A percentile compares a stretch with the other conserved stretches of the same genome.
Evolutionary conservation across 2,329 filamentous ascomycete species (phyloP).

Genomic region (Ophiosphaerella herpotricha): DNA sequence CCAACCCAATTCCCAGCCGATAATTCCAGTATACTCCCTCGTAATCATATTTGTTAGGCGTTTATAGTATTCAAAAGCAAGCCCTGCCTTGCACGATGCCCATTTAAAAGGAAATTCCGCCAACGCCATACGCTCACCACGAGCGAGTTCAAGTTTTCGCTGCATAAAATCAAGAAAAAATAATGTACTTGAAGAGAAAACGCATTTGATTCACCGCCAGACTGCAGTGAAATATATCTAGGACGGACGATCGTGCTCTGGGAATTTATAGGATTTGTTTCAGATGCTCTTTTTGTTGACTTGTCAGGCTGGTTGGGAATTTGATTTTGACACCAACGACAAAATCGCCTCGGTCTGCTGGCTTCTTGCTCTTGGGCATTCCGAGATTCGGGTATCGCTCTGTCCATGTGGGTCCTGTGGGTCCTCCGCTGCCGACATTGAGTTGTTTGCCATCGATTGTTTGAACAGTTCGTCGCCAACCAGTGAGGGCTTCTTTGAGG

Average conservation of each 20-base stretch:
- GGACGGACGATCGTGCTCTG: too few species aligned
- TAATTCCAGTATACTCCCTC: too few species aligned
- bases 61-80: too few species aligned
- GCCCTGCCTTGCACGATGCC: too few species aligned
- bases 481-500: constrained; percentile 91
- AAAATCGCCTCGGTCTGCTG: constrained; percentile 81
- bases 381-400: constrained; percentile 84
- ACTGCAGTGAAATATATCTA: too few species aligned
- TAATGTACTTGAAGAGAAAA: background rate
- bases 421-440: constrained; percentile 76
- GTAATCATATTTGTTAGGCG: too few species aligned
- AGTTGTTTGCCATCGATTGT: constrained; percentile 93
- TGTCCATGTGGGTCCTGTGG: constrained; percentile 81
- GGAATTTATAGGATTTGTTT: constrained; percentile 69
- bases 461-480: constrained; percentile 87
- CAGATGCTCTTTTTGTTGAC: constrained; percentile 77
- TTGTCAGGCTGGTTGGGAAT: constrained; percentile 79
- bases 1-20: too few species aligned
- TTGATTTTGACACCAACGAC: constrained; percentile 90
- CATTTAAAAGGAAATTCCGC: background rate
- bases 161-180: background rate
- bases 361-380: constrained; percentile 94
- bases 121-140: background rate
- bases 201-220: too few species aligned
- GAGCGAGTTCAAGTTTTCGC: background rate